Evolutionary conservation across 1,284 basidiomycete species (phyloP).

Genomic region (Tausonia pullulans): DNA sequence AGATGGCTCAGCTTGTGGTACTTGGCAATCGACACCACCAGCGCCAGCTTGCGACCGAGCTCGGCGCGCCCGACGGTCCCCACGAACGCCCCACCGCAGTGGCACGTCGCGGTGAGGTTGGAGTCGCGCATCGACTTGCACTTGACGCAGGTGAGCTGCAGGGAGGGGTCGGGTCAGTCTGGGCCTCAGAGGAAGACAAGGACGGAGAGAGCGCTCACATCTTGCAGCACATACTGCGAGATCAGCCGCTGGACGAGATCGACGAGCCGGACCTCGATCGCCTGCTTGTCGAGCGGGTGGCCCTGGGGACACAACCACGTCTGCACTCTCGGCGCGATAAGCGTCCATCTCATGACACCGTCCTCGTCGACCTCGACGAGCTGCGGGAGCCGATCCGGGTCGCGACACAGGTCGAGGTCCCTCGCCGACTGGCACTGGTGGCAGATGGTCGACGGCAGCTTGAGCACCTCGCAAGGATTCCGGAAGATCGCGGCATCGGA

Average conservation of each 20-base stretch:
- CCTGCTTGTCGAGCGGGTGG: conserved; percentile 66
- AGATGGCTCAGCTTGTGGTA: conserved; percentile 33
- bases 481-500: conserved; percentile 69
- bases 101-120: conserved; percentile 73
- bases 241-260: conserved; percentile 62
- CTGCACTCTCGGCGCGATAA: conserved; percentile 34
- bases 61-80: conserved; percentile 60
- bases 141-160: conserved; percentile 50
- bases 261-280: conserved; percentile 78
- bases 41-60: conserved; percentile 54
- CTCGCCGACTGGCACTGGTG: conserved; percentile 76
- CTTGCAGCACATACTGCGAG: conserved; percentile 73
- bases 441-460: conserved; percentile 79
- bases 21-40: conserved; percentile 45
- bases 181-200: neutral
- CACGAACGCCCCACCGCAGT: conserved; percentile 74
- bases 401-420: conserved; percentile 93
- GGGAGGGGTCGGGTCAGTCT: neutral
- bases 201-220: conserved; percentile 42
- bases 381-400: conserved; percentile 63
- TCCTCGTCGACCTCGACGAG: conserved; percentile 23
- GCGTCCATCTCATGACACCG: conserved; percentile 23
- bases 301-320: conserved; percentile 42
- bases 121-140: conserved; percentile 82
- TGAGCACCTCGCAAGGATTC: conserved; percentile 87